Base-by-base conservation (phyloP, 1,139 yeast genomes). In the Tardiomyces digboiensis region DNA sequence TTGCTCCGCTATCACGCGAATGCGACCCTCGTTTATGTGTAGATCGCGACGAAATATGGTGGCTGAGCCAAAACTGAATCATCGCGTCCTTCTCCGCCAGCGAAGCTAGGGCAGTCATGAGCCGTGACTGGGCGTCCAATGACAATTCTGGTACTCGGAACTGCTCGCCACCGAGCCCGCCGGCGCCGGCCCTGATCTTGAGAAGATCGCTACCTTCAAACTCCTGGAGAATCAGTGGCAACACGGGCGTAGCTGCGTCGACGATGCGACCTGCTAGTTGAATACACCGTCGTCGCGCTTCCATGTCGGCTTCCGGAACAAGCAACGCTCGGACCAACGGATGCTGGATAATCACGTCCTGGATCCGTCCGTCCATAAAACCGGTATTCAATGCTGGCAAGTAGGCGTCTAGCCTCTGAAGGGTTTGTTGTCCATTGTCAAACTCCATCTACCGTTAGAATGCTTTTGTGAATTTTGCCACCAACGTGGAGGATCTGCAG, bases 291-390 rank as follows among this genome's bases (percentile, higher is more conserved):
- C 61, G 49, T 12, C 64, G 44, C 8, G 65, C 64, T 29, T 54
- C 59, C 36, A 59, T 48, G 40, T 60, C 64, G 44, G 61, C 54
- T 40, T 59, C 60, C n/a, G 64, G 64, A 1, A 60, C 61, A 12
- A 55, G 42, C 26, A 60, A 48, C n/a, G 60, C 52, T 18, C 62
- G 52, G 16, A 59, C 54, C 4, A 59, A 47, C 21, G 63, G 61
- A 46, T 58, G 52, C 42, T 59, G 59, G 36, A 59, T 47, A 36
- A 59, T 50, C 18, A 55, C 62, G 40, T 59, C 62, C 45, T 59
- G 63, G 42, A 59, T 54, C 21, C 60, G 51, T 16, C 55, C 58
- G 43, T 59, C 63, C 53, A 58, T 58, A 42, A 57, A 46, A 21
- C 60, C 58, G 1, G 62, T 58, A 46, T 56, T 58, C 21, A 58